Evolutionary conservation across 2,329 filamentous ascomycete genomes (phyloP), one percentile per base, ranked within the genome.

Genomic region (Pseudogymnoascus sp.): DNA sequence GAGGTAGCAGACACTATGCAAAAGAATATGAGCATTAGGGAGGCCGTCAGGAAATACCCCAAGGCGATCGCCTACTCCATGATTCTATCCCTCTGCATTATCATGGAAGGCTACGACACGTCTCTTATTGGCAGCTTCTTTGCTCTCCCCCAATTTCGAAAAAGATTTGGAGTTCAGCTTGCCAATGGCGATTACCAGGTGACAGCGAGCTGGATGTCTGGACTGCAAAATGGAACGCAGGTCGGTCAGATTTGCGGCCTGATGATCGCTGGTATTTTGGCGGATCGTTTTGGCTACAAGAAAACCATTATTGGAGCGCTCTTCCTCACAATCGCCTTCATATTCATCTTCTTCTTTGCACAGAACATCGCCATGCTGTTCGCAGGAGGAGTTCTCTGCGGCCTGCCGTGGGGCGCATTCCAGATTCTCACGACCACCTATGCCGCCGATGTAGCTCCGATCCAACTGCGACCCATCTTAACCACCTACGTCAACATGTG

Each of bases 31-130:
- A 65, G n/a, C 36, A 19, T 65, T n/a, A 15, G 17, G 11, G 84
- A 95, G 77, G 90, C 90, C 67, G 80, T 95, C 74, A 84, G 80
- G 71, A 80, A 93, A 31, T 96, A 96, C 72, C 91, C 90, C 66
- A 60, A 67, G 40, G 65, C 65, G 4, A 64, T 67, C 50, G 31
- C 19, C 33, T 67, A 65, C 64, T 67, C 66, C 11, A 40, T 67
- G 26, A 47, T 67, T 17, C 50, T 67, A 9, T 67, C 66, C 13
- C 60, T 44, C 21, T 64, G 64, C 15, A 66, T 67, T 26, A 66
- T 67, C 62, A 67, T 67, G 66, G 66, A 67, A 50, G 66, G 66
- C n/a, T 67, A 66, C 60, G 66, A 67, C 31, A 42, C 66, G 13
- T 63, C 64, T 26, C 61, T 67, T 15, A 66, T 67, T 13, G 36